Conservation (phyloP, 2,329 filamentous ascomycete species). For the Coleophoma crateriformis region DNA sequence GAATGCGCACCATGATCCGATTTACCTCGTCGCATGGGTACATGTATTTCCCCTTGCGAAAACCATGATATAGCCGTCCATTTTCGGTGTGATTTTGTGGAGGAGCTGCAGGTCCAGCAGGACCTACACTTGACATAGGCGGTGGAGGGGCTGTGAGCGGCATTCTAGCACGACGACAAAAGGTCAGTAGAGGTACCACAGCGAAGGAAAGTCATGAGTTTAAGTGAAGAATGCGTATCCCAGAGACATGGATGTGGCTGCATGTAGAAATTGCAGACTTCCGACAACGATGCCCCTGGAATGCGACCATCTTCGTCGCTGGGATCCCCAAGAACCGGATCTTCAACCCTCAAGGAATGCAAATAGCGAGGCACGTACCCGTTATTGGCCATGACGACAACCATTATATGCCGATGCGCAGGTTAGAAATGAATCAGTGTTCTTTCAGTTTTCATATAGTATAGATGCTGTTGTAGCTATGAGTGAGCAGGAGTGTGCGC, state of each 20-base stretch:
- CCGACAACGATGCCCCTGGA: not conserved
- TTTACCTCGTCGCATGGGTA: slow-evolving; percentile 72
- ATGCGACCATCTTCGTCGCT: not conserved
- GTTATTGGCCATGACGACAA: slow-evolving; percentile 23
- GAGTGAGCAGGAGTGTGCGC: too few species aligned
- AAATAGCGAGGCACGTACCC: slow-evolving; percentile 18
- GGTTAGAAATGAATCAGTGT: not conserved
- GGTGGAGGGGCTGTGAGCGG: slow-evolving; percentile 10
- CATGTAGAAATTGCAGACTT: not conserved
- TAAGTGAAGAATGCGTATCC: not conserved
- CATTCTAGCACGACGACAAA: slow-evolving; percentile 10
- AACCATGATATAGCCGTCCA: slow-evolving; percentile 65
- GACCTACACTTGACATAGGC: not conserved
- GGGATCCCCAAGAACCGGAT: not conserved
- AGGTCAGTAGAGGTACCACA: slow-evolving; percentile 7
- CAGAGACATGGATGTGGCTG: not conserved
- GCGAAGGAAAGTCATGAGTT: not conserved
- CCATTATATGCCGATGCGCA: slow-evolving; percentile 9
- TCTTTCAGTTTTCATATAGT: not conserved
- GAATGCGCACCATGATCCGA: slow-evolving; percentile 1
- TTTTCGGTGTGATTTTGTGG: slow-evolving; percentile 51
- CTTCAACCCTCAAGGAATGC: not conserved
- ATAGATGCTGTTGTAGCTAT: not conserved
- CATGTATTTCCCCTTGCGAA: slow-evolving; percentile 63
- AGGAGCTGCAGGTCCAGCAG: slow-evolving; percentile 19